Base-by-base conservation (phyloP, 495 filamentous ascomycete species). In the Lasiosphaeris hirsuta region DNA sequence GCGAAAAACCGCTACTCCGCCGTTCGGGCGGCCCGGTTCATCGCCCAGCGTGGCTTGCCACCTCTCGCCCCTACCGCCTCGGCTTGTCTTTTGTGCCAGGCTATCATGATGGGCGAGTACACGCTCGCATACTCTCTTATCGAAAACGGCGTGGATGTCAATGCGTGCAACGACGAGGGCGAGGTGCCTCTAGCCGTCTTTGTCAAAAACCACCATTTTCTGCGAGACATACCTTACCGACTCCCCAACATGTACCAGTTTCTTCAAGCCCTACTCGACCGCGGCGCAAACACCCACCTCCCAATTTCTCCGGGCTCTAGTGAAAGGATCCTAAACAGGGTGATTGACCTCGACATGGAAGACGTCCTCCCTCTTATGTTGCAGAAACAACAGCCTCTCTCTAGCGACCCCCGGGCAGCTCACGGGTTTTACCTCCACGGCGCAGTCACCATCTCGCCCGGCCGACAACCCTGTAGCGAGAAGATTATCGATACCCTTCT, bases 381-480 rank as follows among this genome's bases (percentile, higher is more conserved):
- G 6, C 41, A 58, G 54, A 60, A 54, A 19, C 47, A 54, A 19
- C 47, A 46, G 4, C 53, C 57, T 6, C 58, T 64, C 18, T 13
- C 34, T 10, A 35, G 51, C 6, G 61, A 64, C 35, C 30, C 53
- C 1, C 23, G 42, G 38, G 61, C 61, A 3, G 58, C 18, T 8
- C 49, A 44, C 23, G 57, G 61, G 10, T 60, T 47, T 33, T 64
- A 64, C 38, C 54, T 64, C 9, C 61, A 64, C 37, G 41, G 18
- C 4, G 57, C 61, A 14, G 41, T 64, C 10, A 34, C 54, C n/a
- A 54, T 64, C 10, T 14, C 9, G 6, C 4, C 51, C 10, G 52
- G 17, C 33, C 47, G 44, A 15, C 55, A 48, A 11, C 44, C 51
- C 8, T 37, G 44, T 10, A 64, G 43, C 54, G 61, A 64, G 45